phyloP scores from a whole-genome alignment of 2,329 filamentous ascomycete genomes.

The Mycosphaerella sp. region DNA sequence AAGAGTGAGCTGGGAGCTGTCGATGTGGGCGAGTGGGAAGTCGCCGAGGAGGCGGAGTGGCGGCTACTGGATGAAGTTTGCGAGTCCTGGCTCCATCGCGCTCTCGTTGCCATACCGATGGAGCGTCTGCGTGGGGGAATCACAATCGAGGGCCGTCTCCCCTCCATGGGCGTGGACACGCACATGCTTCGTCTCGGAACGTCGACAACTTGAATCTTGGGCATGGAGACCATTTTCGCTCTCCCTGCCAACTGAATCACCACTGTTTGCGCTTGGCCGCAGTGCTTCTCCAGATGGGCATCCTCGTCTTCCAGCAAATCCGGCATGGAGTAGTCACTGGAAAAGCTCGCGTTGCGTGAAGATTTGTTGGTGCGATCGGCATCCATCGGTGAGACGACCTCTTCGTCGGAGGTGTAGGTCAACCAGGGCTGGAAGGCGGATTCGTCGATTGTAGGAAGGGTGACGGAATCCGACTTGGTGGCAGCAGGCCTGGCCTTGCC shows the following conservation, averaged over 20 bases:
- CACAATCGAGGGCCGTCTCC: constrained; percentile 1
- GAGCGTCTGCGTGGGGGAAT: constrained; percentile 2
- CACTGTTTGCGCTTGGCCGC: constrained; percentile 26
- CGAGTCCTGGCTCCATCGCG: constrained; percentile 19
- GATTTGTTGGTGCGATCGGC: constrained; percentile 21
- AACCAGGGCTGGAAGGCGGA: constrained; percentile 11
- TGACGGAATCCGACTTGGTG: not conserved
- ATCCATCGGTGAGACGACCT: constrained; percentile 26
- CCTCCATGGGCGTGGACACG: not conserved
- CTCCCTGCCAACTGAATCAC: constrained; percentile 27
- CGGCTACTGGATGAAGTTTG: constrained; percentile 7
- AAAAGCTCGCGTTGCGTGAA: constrained; percentile 7
- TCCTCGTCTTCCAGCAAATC: constrained; percentile 24
- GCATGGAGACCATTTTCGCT: constrained; percentile 27
- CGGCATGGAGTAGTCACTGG: constrained; percentile 15
- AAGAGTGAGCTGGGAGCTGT: constrained; percentile 24
- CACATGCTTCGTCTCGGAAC: constrained; percentile 1
- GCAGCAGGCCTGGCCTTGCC: not conserved
- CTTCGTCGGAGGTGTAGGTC: constrained; percentile 30
- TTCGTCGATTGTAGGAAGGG: constrained; percentile 5
- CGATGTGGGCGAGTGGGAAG: constrained; percentile 16
- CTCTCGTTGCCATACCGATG: constrained; percentile 8
- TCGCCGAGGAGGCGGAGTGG: constrained; percentile 14
- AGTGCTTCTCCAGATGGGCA: constrained; percentile 22
- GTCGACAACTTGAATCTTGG: constrained; percentile 16